Evolutionary conservation across 1,284 basidiomycete genomes (phyloP).

Genomic region (Inonotus hispidus): DNA sequence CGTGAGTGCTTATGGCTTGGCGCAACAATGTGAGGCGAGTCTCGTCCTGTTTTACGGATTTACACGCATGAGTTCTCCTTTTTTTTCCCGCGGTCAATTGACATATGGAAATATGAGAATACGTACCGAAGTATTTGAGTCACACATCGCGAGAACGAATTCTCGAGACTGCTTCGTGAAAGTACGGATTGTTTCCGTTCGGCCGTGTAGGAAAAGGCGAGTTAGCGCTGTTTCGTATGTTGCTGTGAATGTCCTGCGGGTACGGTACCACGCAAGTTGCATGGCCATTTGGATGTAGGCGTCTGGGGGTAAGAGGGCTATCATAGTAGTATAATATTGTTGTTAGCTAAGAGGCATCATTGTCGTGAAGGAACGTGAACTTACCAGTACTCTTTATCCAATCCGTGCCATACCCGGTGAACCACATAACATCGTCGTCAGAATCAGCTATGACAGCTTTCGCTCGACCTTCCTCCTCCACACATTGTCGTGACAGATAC

Average conservation of each 20-base stretch:
- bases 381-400: conserved; percentile 84
- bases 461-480: conserved; percentile 55
- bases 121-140: conserved; percentile 46
- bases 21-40: conserved; percentile 52
- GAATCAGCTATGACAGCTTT: conserved; percentile 68
- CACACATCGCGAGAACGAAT: conserved; percentile 77
- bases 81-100: no score
- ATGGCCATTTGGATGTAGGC: conserved; percentile 92
- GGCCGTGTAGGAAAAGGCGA: conserved; percentile 83
- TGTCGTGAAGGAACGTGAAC: conserved; percentile 24
- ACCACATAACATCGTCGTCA: conserved; percentile 84
- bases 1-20: conserved; percentile 72
- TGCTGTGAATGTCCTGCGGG: conserved; percentile 75
- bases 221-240: conserved; percentile 96
- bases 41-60: conserved; percentile 40
- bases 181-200: conserved; percentile 90
- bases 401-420: conserved; percentile 79
- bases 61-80: no score
- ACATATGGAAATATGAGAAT: no score
- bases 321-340: not conserved
- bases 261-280: conserved; percentile 88
- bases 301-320: conserved; percentile 79
- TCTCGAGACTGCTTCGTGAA: conserved; percentile 72
- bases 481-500: conserved; percentile 52
- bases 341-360: not conserved